Conservation (phyloP, 148 eudicot genomes). For the Camellia sinensis region DNA sequence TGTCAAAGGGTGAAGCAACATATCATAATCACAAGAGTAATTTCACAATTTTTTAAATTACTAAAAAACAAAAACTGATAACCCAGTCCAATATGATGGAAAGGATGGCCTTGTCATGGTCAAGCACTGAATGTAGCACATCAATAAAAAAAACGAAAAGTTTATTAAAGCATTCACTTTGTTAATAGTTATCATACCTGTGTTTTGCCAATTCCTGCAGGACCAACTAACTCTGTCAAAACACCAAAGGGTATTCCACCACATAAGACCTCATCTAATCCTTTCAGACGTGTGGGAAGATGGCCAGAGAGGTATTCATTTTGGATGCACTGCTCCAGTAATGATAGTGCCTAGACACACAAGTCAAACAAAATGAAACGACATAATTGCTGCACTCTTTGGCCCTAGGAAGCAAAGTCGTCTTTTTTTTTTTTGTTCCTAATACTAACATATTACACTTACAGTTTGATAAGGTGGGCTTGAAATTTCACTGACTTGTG, state of each 20-base stretch:
- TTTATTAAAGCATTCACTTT: not conserved
- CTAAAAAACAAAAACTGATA: not conserved
- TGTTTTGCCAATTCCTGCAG: conserved; percentile 92
- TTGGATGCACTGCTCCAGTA: conserved; percentile 52
- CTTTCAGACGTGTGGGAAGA: conserved; percentile 76
- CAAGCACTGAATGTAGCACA: not conserved
- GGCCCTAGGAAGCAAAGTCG: not conserved
- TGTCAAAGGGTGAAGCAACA: not conserved
- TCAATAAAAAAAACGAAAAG: not conserved
- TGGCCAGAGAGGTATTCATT: conserved; percentile 69
- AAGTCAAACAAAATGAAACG: conserved; percentile 8
- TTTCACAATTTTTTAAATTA: not conserved
- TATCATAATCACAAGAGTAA: not conserved
- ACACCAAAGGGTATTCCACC: conserved; percentile 94
- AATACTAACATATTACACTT: conserved; percentile 16
- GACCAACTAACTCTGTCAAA: conserved; percentile 88
- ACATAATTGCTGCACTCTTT: not conserved
- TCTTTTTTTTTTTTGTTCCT: not conserved
- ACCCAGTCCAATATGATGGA: not conserved
- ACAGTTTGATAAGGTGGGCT: conserved; percentile 78
- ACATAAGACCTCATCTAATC: conserved; percentile 73
- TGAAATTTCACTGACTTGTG: conserved; percentile 59
- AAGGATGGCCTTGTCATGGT: not conserved
- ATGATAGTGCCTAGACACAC: conserved; percentile 53
- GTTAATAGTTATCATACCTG: conserved; percentile 42